Conservation (phyloP, 2,329 filamentous ascomycete genomes). For the Fusarium decemcellulare region DNA sequence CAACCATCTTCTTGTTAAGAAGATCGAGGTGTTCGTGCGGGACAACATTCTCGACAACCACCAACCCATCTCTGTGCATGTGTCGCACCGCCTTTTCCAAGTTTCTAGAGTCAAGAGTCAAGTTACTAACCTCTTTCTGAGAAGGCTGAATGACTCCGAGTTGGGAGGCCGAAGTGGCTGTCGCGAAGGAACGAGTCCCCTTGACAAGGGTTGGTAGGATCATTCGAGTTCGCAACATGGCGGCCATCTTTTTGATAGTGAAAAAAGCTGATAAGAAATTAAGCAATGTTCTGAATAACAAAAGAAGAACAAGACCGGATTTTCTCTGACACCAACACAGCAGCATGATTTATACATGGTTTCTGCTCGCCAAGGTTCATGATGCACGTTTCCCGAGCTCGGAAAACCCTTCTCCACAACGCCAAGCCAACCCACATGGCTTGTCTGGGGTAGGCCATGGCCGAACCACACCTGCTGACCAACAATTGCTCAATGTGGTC, state of each 20-base stretch:
- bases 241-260: neutral
- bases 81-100: slow-evolving; percentile 68
- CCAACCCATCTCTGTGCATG: slow-evolving; percentile 67
- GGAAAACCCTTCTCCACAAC: slow-evolving; percentile 39
- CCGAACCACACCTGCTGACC: neutral
- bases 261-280: too few species aligned
- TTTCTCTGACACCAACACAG: neutral
- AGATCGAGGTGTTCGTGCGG: slow-evolving; percentile 65
- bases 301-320: neutral
- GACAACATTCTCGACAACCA: slow-evolving; percentile 69
- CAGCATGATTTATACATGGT: slow-evolving; percentile 35
- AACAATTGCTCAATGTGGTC: neutral
- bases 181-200: slow-evolving; percentile 25
- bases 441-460: neutral
- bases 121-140: slow-evolving; percentile 55
- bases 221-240: slow-evolving; percentile 30
- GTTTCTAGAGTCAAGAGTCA: slow-evolving; percentile 60
- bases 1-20: slow-evolving; percentile 71
- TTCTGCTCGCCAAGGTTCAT: neutral
- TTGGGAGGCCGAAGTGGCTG: slow-evolving; percentile 4
- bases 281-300: too few species aligned
- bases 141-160: slow-evolving; percentile 53
- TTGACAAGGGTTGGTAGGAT: slow-evolving; percentile 14
- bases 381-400: slow-evolving; percentile 44
- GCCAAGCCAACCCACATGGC: neutral